These are phyloP conservation scores for Pestalotiopsis sp. DNA, from an alignment of 2,329 filamentous ascomycete genomes.

Conservation along the genomic window DNA sequence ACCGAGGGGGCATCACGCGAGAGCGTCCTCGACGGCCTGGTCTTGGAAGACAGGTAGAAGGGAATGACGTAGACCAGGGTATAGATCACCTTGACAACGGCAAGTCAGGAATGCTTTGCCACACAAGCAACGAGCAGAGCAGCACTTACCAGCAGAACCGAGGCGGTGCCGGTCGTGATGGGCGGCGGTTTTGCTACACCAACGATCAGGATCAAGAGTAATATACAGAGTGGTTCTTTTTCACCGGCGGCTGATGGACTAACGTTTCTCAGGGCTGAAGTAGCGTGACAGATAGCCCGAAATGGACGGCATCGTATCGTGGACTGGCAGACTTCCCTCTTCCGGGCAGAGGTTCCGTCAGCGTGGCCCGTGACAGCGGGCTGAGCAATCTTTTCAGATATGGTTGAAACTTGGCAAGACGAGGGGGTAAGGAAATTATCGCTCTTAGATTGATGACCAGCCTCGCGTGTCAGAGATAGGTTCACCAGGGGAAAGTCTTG, in stretches of 20 bases:
- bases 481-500: neutral
- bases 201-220: neutral
- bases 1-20: constrained; percentile 87
- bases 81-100: constrained; percentile 64
- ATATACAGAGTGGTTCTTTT: neutral
- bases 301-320: constrained; percentile 32
- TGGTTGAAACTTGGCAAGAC: neutral
- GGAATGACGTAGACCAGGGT: constrained; percentile 89
- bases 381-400: neutral
- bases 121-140: constrained; percentile 4
- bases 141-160: constrained; percentile 34
- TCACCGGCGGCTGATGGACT: constrained; percentile 15
- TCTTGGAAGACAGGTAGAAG: constrained; percentile 80
- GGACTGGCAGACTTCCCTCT: constrained; percentile 1
- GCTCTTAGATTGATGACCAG: neutral
- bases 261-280: constrained; percentile 29
- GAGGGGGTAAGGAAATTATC: neutral
- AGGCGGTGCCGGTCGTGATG: constrained; percentile 38
- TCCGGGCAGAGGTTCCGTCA: neutral
- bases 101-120: neutral
- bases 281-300: constrained; percentile 26
- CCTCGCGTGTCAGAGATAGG: neutral
- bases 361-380: constrained; percentile 9
- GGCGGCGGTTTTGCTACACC: constrained; percentile 36
- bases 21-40: constrained; percentile 75